phyloP scores from a whole-genome alignment of 768 basidiomycete species.

The Phlebiopsis flavidoalba region DNA sequence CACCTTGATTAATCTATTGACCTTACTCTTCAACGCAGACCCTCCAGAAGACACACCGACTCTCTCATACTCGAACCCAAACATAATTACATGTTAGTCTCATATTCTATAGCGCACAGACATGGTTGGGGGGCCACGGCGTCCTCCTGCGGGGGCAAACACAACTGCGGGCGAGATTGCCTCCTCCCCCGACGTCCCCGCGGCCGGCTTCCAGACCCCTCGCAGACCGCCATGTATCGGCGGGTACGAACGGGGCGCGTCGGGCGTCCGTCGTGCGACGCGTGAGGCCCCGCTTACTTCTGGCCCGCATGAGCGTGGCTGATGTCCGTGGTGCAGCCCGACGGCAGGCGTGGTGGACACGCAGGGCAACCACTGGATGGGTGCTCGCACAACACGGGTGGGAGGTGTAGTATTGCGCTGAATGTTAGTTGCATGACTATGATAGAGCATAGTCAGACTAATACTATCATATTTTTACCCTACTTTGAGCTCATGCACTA shows the following conservation, averaged over 20 bases:
- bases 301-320: neutral
- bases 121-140: too few relatives aligned
- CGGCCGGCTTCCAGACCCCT: neutral
- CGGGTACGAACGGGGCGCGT: neutral
- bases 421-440: neutral
- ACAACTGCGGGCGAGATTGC: neutral
- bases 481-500: too few relatives aligned
- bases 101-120: too few relatives aligned
- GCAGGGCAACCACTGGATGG: neutral
- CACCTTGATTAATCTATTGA: too few relatives aligned
- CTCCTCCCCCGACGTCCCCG: neutral
- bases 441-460: neutral
- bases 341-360: neutral
- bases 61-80: too few relatives aligned
- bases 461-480: too few relatives aligned
- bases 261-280: neutral
- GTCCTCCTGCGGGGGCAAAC: slow-evolving; percentile 5
- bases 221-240: neutral
- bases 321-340: neutral
- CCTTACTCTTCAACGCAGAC: too few relatives aligned
- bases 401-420: neutral
- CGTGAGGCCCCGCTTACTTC: neutral
- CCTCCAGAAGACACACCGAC: too few relatives aligned
- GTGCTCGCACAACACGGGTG: neutral
- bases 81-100: too few relatives aligned